A percentile compares a stretch with the other conserved stretches of the same genome.
Conservation (phyloP, 1,284 basidiomycete species). For the Inonotus obliquus region DNA sequence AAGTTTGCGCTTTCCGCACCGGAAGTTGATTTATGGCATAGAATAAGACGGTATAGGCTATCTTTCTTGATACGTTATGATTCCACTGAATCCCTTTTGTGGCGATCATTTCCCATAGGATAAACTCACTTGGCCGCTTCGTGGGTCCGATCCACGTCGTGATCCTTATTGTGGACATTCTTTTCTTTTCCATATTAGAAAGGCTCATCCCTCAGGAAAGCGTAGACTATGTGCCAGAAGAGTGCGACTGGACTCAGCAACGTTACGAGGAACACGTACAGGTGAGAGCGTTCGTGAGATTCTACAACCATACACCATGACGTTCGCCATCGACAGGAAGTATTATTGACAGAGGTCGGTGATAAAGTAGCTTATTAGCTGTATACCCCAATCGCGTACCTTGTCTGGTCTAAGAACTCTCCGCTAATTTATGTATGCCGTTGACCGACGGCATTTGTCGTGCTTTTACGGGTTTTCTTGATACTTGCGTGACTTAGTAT, state of each 20-base stretch:
- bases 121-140: constrained; percentile 65
- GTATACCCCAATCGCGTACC: no score
- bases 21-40: constrained; percentile 61
- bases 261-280: constrained; percentile 28
- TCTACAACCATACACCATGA: no score
- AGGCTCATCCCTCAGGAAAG: constrained; percentile 69
- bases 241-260: constrained; percentile 37
- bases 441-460: no score
- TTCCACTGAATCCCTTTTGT: background rate
- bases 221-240: constrained; percentile 55
- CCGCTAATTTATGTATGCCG: no score
- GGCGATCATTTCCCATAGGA: constrained; percentile 36
- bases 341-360: no score
- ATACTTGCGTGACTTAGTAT: no score
- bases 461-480: no score
- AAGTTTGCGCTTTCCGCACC: constrained; percentile 54
- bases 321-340: no score
- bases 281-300: constrained; percentile 19
- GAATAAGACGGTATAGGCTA: constrained; percentile 59
- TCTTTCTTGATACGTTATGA: background rate
- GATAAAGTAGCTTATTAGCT: no score
- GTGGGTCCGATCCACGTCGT: constrained; percentile 76
- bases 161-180: constrained; percentile 75
- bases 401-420: no score
- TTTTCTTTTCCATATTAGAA: constrained; percentile 75